These are phyloP conservation scores for Phytophthora meadii DNA, from an alignment of 352 stramenopile genomes.

Conservation along the genomic window DNA sequence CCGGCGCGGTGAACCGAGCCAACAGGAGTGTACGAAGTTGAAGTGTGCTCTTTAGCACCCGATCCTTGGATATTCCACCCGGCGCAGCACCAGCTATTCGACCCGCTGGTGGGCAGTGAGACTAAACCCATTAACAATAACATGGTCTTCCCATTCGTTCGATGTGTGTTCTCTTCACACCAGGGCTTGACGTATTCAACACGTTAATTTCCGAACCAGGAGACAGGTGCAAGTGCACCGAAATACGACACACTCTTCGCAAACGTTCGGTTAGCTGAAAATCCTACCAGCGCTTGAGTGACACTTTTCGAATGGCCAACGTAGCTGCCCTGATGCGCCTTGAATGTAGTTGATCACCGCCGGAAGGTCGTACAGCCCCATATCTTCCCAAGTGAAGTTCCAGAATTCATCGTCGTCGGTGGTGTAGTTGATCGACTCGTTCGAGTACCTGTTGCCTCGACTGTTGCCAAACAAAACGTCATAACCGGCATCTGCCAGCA, in stretches of 20 bases:
- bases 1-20: too few species aligned
- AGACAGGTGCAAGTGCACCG: constrained; percentile 51
- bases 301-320: constrained; percentile 63
- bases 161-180: too few species aligned
- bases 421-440: constrained; percentile 45
- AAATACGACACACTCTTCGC: constrained; percentile 60
- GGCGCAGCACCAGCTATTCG: too few species aligned
- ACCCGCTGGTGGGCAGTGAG: too few species aligned
- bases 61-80: too few species aligned
- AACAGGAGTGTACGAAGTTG: too few species aligned
- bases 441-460: constrained; percentile 60
- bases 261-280: constrained; percentile 55
- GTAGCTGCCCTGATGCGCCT: constrained; percentile 43
- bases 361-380: constrained; percentile 53
- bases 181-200: too few species aligned
- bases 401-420: constrained; percentile 46
- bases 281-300: constrained; percentile 56
- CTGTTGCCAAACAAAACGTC: constrained; percentile 73
- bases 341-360: constrained; percentile 53
- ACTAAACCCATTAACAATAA: too few species aligned
- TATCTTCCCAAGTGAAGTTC: constrained; percentile 64
- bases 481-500: constrained; percentile 28
- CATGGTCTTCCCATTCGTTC: too few species aligned
- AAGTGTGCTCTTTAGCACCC: too few species aligned
- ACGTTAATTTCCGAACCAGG: constrained; percentile 33